Conservation (phyloP, 2,329 filamentous ascomycete genomes). For the Alternaria consortialis region DNA sequence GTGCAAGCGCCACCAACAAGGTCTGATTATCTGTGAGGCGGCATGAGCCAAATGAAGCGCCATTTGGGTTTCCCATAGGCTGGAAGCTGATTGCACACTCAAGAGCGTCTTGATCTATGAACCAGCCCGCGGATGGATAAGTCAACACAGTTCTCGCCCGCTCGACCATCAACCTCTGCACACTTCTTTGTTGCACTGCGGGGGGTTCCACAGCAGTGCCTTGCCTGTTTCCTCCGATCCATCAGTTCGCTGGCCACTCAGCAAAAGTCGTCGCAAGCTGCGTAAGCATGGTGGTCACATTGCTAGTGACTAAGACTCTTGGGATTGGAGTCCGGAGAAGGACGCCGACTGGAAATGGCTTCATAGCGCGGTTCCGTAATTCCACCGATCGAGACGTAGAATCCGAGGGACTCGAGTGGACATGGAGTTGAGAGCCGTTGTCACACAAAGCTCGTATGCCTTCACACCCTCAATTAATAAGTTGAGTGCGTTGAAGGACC, state of each 20-base stretch:
- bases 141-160: neutral
- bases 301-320: neutral
- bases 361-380: slow-evolving; percentile 59
- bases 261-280: neutral
- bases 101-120: neutral
- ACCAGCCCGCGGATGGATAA: slow-evolving; percentile 3
- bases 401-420: slow-evolving; percentile 62
- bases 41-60: neutral
- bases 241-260: neutral
- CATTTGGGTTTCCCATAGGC: neutral
- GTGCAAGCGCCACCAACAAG: neutral
- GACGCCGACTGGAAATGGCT: slow-evolving; percentile 60
- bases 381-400: slow-evolving; percentile 60
- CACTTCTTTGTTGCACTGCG: neutral
- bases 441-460: slow-evolving; percentile 65
- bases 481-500: neutral
- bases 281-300: neutral
- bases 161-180: neutral
- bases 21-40: neutral
- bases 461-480: slow-evolving; percentile 44
- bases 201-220: slow-evolving; percentile 1
- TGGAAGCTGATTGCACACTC: neutral
- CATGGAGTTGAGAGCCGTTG: slow-evolving; percentile 60
- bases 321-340: slow-evolving; percentile 56
- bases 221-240: neutral